Base-by-base conservation (phyloP, 768 basidiomycete species). In the Psilocybe subaeruginosa region DNA sequence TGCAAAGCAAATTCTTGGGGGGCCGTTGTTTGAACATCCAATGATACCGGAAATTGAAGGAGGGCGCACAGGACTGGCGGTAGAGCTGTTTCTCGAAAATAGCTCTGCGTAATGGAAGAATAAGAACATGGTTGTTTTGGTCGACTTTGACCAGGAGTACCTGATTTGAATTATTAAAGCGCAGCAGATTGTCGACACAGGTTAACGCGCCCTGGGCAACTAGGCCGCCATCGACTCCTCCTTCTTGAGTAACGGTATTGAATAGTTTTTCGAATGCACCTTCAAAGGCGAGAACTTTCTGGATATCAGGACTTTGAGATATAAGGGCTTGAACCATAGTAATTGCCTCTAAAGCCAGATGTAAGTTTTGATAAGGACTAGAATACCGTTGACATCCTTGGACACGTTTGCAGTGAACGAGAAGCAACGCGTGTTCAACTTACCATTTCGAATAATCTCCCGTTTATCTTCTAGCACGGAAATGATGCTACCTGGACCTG, bases 181-280 rank as follows among this genome's bases (percentile, higher is more conserved):
- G 85, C 63, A 99, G 79, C 19, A 99, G 77, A n/a, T 85, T 85
- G 63, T 95, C 95, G 14, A 95, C 85, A 64, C 92, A 95, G 16
- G 84, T 81, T 59, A 99, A 77, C n/a, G 93, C 92, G 65, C 95
- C 90, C 65, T 92, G 89, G 0, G 92, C 87, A 46, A 92, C 89
- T 57, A 90, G 82, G 8, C 95, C 95, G 14, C 96, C 95, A 66
- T 98, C 96, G 23, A 95, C 81, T 0, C 97, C 97, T 19, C 95
- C 93, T 73, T 98, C 97, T 63, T 86, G 83, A 8, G 85, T 82
- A 62, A 99, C 85, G 51, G 92, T 95, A 58, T 88, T 88, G 77
- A 99, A 95, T 31, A 99, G 82, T 71, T 91, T 93, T 78, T 99
- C 97, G 69, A 99, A 99, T 1, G 92, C 93, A 17, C 97, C 95